phyloP scores from a whole-genome alignment of 2,329 filamentous ascomycete genomes.

The Lachnellula cervina region DNA sequence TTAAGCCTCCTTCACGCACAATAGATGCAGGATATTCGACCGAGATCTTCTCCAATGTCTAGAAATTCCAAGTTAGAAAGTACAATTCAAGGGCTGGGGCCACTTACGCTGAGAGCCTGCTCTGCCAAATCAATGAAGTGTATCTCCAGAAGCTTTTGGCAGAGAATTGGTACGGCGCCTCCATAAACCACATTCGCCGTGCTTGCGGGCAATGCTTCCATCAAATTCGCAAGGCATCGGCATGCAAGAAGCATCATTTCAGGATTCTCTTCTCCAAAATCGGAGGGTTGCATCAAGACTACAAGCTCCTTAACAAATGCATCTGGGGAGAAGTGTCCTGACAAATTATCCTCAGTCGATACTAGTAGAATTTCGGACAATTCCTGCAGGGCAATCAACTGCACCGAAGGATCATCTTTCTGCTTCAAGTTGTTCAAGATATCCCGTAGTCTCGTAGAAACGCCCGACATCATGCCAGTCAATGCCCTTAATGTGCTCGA shows the following conservation, averaged over 20 bases:
- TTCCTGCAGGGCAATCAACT: constrained; percentile 88
- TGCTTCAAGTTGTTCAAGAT: constrained; percentile 71
- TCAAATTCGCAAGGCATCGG: constrained; percentile 90
- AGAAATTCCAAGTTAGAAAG: constrained; percentile 13
- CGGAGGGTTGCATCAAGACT: constrained; percentile 82
- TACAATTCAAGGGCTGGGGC: neutral
- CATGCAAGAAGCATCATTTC: constrained; percentile 97
- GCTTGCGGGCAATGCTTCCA: constrained; percentile 91
- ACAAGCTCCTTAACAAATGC: constrained; percentile 94
- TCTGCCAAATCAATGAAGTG: constrained; percentile 96
- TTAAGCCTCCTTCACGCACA: constrained; percentile 89
- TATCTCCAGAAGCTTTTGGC: constrained; percentile 92
- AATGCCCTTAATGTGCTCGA: constrained; percentile 80
- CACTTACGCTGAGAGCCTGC: constrained; percentile 75
- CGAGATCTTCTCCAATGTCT: constrained; percentile 94
- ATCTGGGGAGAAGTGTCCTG: constrained; percentile 91
- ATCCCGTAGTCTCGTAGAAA: constrained; percentile 73
- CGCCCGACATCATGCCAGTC: constrained; percentile 86
- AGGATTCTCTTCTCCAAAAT: constrained; percentile 80
- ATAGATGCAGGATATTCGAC: constrained; percentile 93
- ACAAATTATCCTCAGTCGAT: constrained; percentile 93
- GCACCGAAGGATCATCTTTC: constrained; percentile 80
- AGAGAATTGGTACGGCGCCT: constrained; percentile 90
- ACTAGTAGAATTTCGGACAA: constrained; percentile 89
- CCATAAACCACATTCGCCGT: constrained; percentile 96